phyloP scores from a whole-genome alignment of 345 rosid species.

The Salix purpurea region DNA sequence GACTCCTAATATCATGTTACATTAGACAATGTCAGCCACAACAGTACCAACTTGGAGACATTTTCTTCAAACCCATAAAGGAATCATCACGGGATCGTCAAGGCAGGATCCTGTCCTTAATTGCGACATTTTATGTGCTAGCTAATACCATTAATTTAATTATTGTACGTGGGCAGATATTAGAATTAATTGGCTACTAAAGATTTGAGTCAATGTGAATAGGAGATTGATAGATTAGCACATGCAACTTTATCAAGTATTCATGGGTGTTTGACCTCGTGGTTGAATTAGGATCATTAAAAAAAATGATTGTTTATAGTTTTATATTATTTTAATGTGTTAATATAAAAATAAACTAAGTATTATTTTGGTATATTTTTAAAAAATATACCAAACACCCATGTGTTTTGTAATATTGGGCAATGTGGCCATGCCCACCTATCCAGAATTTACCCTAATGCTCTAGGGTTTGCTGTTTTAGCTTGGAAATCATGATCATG shows the following conservation, averaged over 20 bases:
- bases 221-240: slow-evolving; percentile 13
- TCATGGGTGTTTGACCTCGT: too few relatives aligned
- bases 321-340: too few relatives aligned
- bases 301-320: too few relatives aligned
- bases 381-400: too few relatives aligned
- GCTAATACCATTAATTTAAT: slow-evolving; percentile 8
- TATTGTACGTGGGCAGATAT: slow-evolving; percentile 3
- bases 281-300: too few relatives aligned
- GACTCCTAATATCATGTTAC: slow-evolving; percentile 37
- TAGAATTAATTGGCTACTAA: slow-evolving; percentile 20
- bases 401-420: too few relatives aligned
- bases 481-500: background rate
- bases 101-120: slow-evolving; percentile 46
- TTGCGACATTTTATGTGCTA: background rate
- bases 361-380: too few relatives aligned
- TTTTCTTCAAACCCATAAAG: slow-evolving; percentile 40
- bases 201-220: background rate
- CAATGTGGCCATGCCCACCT: too few relatives aligned
- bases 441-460: background rate
- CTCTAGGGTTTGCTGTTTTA: too few relatives aligned
- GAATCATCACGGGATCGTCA: slow-evolving; percentile 42
- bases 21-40: slow-evolving; percentile 11
- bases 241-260: slow-evolving; percentile 15
- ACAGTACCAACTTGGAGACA: slow-evolving; percentile 17
- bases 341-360: too few relatives aligned